phyloP scores from a whole-genome alignment of 2,329 filamentous ascomycete genomes.

The Atkinsonella texensis region DNA sequence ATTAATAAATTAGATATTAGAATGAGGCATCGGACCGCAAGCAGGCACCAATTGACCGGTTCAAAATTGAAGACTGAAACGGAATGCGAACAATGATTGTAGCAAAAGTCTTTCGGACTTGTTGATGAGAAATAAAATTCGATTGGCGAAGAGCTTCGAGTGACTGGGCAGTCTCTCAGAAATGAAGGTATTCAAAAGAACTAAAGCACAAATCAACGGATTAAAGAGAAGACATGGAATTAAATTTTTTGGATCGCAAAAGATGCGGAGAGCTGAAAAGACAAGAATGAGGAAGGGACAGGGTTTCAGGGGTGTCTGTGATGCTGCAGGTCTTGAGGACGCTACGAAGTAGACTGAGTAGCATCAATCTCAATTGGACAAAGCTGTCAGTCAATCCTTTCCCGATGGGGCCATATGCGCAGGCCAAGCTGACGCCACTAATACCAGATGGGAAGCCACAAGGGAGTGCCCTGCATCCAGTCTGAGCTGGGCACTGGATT shows the following conservation, averaged over 20 bases:
- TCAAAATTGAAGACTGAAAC: conserved; percentile 4
- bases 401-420: neutral
- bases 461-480: too few relatives aligned
- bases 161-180: neutral
- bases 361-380: neutral
- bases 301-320: neutral
- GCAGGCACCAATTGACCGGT: neutral
- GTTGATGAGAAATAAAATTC: neutral
- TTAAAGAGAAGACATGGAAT: neutral
- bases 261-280: neutral
- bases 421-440: too few relatives aligned
- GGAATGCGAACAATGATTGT: conserved; percentile 4
- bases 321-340: neutral
- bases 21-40: conserved; percentile 5
- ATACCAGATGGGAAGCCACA: too few relatives aligned
- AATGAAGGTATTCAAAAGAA: neutral
- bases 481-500: too few relatives aligned
- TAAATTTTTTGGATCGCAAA: neutral
- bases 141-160: neutral
- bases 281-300: neutral
- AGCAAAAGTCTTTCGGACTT: neutral
- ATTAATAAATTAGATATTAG: conserved; percentile 10
- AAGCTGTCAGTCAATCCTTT: conserved; percentile 1
- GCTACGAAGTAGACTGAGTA: neutral
- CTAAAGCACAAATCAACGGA: too few relatives aligned